Base-by-base conservation (phyloP, 106 monocot genomes). In the Acorus gramineus region DNA sequence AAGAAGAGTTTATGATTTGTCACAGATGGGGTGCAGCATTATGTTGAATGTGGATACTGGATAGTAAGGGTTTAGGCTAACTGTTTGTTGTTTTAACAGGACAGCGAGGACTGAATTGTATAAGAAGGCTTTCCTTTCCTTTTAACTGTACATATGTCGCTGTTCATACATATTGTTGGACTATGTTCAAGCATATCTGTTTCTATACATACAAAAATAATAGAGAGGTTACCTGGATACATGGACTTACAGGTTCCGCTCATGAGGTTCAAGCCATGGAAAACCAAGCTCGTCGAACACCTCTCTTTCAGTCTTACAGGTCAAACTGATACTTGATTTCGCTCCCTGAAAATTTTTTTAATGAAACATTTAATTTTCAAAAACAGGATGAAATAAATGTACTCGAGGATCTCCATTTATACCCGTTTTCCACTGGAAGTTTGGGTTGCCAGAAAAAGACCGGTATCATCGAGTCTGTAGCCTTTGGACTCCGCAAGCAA, bases 401-500 rank as follows among this genome's bases (percentile, higher is more conserved):
- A 5, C 4, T 44, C 42, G 55, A 55, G 9, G 1, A 57, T 5
- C 46, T 45, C 1, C 11, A n/a, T 50, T 3, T 5, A 66, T 86
- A 98, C 98, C 60, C 77, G 67, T 60, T 92, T 98, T 12, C 72
- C 71, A 44, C 69, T 45, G 64, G 76, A 79, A 57, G 75, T 62
- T 43, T 64, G 80, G 62, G 79, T 76, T 10, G 92, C 87, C 50
- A 98, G 72, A 78, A 81, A 92, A 5, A 98, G 66, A 4, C 98
- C 92, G 2, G 88, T 98, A 58, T 98, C 98, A 64, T 98, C 98
- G 49, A 98, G 92, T 57, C 79, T 72, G 49, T 92, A 98, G 11
- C 98, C 98, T 80, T 92, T 92, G 0, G 98, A 92, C 60, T 92
- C 98, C 12, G 98, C 98, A 67, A 92, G 68, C 57, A 98, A 68